A percentile compares a stretch with the other conserved stretches of the same genome.
Evolutionary conservation across 345 rosid species (phyloP).

Genomic region (Excoecaria agallocha): DNA sequence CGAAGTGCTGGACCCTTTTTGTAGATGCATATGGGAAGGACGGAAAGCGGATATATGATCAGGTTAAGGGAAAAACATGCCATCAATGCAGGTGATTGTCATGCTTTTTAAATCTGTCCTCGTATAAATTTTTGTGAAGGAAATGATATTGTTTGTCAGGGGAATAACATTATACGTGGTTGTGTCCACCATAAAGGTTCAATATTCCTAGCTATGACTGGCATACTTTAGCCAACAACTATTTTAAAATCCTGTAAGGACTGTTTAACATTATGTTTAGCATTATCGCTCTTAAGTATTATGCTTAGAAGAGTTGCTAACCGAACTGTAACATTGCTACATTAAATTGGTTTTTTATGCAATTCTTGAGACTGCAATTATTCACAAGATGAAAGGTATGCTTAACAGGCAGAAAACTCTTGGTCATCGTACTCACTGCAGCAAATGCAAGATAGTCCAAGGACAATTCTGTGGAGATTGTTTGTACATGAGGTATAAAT

Average conservation of each 20-base stretch:
- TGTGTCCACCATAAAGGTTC: not conserved
- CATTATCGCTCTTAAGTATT: not conserved
- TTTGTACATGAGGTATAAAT: conserved; percentile 70
- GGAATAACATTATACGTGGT: not conserved
- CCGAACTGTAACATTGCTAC: not conserved
- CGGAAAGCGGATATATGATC: conserved; percentile 79
- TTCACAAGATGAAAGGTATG: conserved; percentile 8
- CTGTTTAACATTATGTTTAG: not conserved
- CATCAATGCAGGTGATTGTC: conserved; percentile 83
- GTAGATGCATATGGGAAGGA: conserved; percentile 73
- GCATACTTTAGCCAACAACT: not conserved
- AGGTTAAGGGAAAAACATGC: conserved; percentile 73
- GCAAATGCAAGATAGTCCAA: conserved; percentile 55
- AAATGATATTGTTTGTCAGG: not conserved
- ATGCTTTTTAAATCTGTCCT: not conserved
- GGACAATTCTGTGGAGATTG: conserved; percentile 98
- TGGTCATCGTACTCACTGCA: conserved; percentile 72
- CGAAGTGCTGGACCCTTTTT: conserved; percentile 64
- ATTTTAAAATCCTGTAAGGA: not conserved
- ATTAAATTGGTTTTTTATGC: not conserved
- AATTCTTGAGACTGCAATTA: not conserved
- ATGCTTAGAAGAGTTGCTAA: not conserved
- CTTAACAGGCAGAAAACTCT: conserved; percentile 88
- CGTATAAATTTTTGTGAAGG: not conserved
- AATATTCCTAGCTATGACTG: not conserved